These are phyloP conservation scores for Trichophyton schoenleinii DNA, from an alignment of 2,329 filamentous ascomycete species.

Conservation along the genomic window DNA sequence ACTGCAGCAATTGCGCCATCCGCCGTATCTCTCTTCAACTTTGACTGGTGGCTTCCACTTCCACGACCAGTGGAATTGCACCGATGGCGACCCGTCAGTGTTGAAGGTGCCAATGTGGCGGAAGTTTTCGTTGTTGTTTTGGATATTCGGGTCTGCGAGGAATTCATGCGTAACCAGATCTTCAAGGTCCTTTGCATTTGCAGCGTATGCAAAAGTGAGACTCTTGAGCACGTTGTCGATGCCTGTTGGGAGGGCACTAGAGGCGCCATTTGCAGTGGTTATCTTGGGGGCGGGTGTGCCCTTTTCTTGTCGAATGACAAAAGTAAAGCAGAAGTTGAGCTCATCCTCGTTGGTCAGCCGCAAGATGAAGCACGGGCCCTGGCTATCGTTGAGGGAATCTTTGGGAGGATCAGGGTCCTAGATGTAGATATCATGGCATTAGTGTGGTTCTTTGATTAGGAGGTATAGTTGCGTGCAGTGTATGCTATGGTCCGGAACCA, in stretches of 20 bases:
- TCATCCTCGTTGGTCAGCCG: constrained; percentile 87
- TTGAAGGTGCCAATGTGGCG: constrained; percentile 85
- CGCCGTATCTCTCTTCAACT: constrained; percentile 69
- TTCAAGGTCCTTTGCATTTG: constrained; percentile 74
- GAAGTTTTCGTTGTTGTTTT: constrained; percentile 95
- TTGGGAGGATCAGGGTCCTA: constrained; percentile 62
- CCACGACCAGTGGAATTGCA: constrained; percentile 92
- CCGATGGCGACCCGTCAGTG: constrained; percentile 68
- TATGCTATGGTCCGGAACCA: background rate
- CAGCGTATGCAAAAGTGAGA: constrained; percentile 83
- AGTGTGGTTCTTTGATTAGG: no score
- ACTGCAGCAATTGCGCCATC: constrained; percentile 93
- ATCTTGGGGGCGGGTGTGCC: constrained; percentile 39
- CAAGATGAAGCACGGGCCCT: constrained; percentile 60
- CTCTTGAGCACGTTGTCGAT: constrained; percentile 71
- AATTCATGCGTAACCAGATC: constrained; percentile 92
- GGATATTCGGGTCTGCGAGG: constrained; percentile 89
- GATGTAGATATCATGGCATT: background rate
- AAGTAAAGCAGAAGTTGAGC: constrained; percentile 83
- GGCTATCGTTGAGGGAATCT: constrained; percentile 17
- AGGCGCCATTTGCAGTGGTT: constrained; percentile 36
- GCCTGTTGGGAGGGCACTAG: constrained; percentile 38
- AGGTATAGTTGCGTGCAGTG: no score
- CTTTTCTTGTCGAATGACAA: constrained; percentile 54
- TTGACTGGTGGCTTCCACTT: constrained; percentile 85